These are phyloP conservation scores for Cladophialophora exuberans DNA, from an alignment of 2,329 filamentous ascomycete genomes.

Conservation along the genomic window DNA sequence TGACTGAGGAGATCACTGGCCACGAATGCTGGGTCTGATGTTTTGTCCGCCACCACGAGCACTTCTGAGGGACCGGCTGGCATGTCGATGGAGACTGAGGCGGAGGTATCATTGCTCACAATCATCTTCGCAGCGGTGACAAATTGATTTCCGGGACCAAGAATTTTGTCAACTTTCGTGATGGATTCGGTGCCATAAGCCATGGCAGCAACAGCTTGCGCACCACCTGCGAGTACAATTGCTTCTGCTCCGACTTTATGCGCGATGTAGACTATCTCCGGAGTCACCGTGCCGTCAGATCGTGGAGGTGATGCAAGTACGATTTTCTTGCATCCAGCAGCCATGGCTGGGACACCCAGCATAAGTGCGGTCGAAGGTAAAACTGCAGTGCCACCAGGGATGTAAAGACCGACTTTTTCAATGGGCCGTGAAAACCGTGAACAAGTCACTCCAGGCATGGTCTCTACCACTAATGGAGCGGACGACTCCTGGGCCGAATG, in stretches of 20 bases:
- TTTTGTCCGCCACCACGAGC: constrained; percentile 88
- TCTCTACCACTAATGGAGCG: constrained; percentile 83
- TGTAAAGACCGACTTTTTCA: constrained; percentile 93
- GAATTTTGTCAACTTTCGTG: constrained; percentile 97
- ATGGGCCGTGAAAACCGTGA: constrained; percentile 91
- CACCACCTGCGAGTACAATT: constrained; percentile 93
- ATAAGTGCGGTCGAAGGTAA: constrained; percentile 95
- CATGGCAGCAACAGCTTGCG: constrained; percentile 94
- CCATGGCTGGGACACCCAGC: constrained; percentile 96
- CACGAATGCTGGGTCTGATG: constrained; percentile 89
- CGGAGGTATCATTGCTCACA: constrained; percentile 95
- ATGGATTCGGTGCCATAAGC: constrained; percentile 95
- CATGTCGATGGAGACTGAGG: constrained; percentile 96
- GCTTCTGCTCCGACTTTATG: constrained; percentile 96
- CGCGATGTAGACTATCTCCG: constrained; percentile 95
- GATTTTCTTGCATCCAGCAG: constrained; percentile 93
- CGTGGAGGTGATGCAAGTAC: constrained; percentile 91
- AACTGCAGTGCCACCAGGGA: constrained; percentile 96
- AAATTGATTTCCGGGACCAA: constrained; percentile 97
- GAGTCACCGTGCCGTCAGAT: constrained; percentile 85
- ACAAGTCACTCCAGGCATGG: constrained; percentile 96
- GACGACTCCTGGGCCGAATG: constrained; percentile 88
- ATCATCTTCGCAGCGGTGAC: constrained; percentile 99
- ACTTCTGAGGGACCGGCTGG: constrained; percentile 96
- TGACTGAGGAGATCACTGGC: constrained; percentile 93